Base-by-base conservation (phyloP, 768 basidiomycete genomes). In the Mycena epipterygia region DNA sequence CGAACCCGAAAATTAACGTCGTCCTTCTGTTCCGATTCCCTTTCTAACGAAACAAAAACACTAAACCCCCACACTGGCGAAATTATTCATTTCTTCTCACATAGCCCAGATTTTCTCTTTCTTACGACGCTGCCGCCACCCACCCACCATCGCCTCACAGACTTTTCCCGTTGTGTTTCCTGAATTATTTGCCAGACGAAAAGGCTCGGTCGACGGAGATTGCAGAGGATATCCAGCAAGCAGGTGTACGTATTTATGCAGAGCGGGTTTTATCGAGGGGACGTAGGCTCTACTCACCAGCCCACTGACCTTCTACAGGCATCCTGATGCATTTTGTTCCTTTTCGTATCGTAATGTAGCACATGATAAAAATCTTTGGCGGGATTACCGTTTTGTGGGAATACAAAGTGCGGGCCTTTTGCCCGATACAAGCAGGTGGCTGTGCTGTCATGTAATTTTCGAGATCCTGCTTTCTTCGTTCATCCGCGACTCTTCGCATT, bases 21-120 rank as follows among this genome's bases (percentile, higher is more conserved):
- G 67, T 73, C 59, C n/a, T 74, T 77, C 73, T 74, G 74, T 77
- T 79, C 75, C 77, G 64, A 70, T 76, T 79, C 80, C 80, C 79
- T 78, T 76, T 82, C 84, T 85, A 81, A 86, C 85, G 70, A 75
- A 82, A 83, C 81, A 81, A 84, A 79, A 81, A 78, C 70, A 74
- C 75, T 75, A 77, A 77, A 77, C 74, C 78, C 75, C 72, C 80
- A 76, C 81, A 78, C 76, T 76, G 79, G 78, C 77, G 78, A 70
- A 55, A 42, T 61, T 51, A 70, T 68, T 70, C 71, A 70, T 66
- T 74, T 76, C 67, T 74, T 64, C 58, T 62, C 41, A 60, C 63
- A 29, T 76, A 73, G 71, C 75, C 72, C 75, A 74, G 70, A 56
- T 64, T 52, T 56, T 44, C 32, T 56, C 55, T n/a, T n/a, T 46